phyloP scores from a whole-genome alignment of 2,329 filamentous ascomycete genomes.

The Penicillium freii region DNA sequence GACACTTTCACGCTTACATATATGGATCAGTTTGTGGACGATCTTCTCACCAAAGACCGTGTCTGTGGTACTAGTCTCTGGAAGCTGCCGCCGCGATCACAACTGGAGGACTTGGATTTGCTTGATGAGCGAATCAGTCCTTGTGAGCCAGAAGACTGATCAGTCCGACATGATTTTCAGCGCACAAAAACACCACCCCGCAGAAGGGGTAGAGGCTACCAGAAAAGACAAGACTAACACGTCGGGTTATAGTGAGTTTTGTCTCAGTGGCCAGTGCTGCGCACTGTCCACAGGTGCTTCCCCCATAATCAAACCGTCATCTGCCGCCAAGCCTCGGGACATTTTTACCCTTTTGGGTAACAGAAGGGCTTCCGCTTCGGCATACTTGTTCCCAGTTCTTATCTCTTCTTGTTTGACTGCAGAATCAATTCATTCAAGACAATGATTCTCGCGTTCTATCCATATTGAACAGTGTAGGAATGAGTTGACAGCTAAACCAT shows the following conservation, averaged over 20 bases:
- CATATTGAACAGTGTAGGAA: not conserved
- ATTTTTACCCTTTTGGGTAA: slow-evolving; percentile 35
- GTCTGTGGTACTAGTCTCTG: slow-evolving; percentile 89
- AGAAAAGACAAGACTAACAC: slow-evolving; percentile 1
- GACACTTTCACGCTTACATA: slow-evolving; percentile 73
- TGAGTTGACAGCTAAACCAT: not conserved
- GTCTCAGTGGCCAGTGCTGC: not conserved
- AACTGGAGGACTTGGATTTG: slow-evolving; percentile 84
- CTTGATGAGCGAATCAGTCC: slow-evolving; percentile 83
- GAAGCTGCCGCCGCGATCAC: slow-evolving; percentile 80
- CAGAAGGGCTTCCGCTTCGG: slow-evolving; percentile 24
- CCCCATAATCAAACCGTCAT: not conserved
- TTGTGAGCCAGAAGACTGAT: slow-evolving; percentile 1
- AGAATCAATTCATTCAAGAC: not conserved
- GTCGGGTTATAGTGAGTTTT: not conserved
- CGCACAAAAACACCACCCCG: not conserved
- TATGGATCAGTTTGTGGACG: slow-evolving; percentile 92
- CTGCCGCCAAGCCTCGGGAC: slow-evolving; percentile 24
- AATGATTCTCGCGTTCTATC: not conserved
- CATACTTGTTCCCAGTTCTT: slow-evolving; percentile 21
- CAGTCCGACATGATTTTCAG: not conserved
- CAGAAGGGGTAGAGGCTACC: not conserved
- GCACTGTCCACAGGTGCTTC: not conserved
- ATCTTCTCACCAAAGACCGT: slow-evolving; percentile 81
- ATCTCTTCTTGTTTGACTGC: slow-evolving; percentile 7